phyloP scores from a whole-genome alignment of 306 rosid genomes.

The Dryas drummondii region DNA sequence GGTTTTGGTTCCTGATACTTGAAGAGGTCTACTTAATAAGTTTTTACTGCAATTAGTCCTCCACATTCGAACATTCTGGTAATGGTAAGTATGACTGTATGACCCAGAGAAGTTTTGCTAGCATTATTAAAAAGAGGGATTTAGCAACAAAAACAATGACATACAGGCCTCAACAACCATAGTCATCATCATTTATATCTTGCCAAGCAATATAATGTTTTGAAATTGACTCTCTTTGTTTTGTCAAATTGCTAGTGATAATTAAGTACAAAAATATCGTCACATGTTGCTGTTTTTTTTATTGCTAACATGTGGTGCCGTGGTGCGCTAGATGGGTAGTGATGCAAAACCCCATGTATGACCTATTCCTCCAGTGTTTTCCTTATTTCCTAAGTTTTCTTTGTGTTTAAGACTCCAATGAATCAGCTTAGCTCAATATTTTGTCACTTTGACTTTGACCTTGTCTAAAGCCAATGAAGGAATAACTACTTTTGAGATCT shows the following conservation, averaged over 20 bases:
- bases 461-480: background rate
- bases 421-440: background rate
- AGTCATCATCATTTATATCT: background rate
- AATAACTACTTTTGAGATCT: background rate
- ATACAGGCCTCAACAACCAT: background rate
- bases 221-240: background rate
- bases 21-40: too few species aligned
- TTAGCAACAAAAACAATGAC: background rate
- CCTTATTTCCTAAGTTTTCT: constrained; percentile 3
- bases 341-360: background rate
- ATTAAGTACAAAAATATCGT: background rate
- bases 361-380: background rate
- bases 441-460: background rate
- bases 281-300: background rate
- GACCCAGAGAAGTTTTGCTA: background rate
- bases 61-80: background rate
- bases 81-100: too few species aligned
- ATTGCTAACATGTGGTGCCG: background rate
- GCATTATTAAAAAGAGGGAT: background rate
- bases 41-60: background rate
- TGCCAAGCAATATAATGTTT: background rate
- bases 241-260: background rate
- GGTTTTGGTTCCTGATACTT: too few species aligned
- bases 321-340: background rate
- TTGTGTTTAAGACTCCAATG: background rate